Evolutionary conservation across 208 protist genomes (phyloP).

Genomic region (Trypanosoma platydactyli): DNA sequence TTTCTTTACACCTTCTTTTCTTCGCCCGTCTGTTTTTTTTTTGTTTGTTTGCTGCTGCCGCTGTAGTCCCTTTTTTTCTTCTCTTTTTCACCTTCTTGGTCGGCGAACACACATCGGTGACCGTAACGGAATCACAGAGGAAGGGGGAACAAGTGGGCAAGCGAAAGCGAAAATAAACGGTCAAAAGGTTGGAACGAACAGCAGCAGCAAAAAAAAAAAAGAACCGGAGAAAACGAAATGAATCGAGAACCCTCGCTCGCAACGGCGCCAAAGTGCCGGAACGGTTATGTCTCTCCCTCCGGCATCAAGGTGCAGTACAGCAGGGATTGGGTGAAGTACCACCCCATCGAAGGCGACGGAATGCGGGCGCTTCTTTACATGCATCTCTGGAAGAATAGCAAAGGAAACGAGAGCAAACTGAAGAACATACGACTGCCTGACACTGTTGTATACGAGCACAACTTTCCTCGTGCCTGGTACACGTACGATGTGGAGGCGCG

Average conservation of each 20-base stretch:
- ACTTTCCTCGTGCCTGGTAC: constrained; percentile 93
- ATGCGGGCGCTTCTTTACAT: constrained; percentile 80
- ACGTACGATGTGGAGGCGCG: constrained; percentile 77
- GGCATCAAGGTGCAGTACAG: constrained; percentile 68
- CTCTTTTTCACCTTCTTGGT: constrained; percentile 3
- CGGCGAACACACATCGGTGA: not conserved
- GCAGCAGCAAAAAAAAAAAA: constrained; percentile 4
- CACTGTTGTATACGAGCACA: constrained; percentile 93
- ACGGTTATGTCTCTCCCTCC: constrained; percentile 54
- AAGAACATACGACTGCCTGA: constrained; percentile 71
- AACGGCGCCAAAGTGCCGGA: constrained; percentile 43
- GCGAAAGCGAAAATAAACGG: not conserved
- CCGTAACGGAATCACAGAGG: not conserved
- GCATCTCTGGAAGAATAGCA: constrained; percentile 84
- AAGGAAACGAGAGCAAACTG: constrained; percentile 69
- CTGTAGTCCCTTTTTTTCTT: constrained; percentile 15
- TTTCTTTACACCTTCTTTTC: constrained; percentile 13
- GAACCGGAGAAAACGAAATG: constrained; percentile 12
- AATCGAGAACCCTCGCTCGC: constrained; percentile 25
- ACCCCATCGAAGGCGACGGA: constrained; percentile 84
- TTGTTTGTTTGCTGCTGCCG: not conserved
- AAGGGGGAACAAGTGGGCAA: not conserved
- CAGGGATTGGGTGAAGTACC: constrained; percentile 77
- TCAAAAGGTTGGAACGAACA: constrained; percentile 8
- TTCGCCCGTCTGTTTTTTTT: constrained; percentile 4